These are phyloP conservation scores for Argentina anserina DNA, from an alignment of 306 rosid genomes.

Conservation along the genomic window DNA sequence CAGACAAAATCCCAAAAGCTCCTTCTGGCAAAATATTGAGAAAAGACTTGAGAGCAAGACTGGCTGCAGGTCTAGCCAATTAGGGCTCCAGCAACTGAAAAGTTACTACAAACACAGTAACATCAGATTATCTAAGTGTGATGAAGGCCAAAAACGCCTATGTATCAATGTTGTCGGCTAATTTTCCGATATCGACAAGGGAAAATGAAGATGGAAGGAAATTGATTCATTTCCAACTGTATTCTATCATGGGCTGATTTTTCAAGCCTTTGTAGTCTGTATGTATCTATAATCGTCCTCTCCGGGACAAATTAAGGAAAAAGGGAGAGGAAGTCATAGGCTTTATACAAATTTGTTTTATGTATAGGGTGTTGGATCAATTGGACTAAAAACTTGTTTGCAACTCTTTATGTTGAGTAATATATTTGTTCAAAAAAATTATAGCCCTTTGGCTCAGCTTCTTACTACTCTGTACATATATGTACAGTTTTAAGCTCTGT, in stretches of 20 bases:
- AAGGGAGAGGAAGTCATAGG: background rate
- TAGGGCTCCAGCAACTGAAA: conserved; percentile 14
- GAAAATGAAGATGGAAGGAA: background rate
- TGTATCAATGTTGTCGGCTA: background rate
- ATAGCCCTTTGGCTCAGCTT: too few relatives aligned
- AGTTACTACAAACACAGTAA: background rate
- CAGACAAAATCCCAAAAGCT: conserved; percentile 66
- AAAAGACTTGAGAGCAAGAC: conserved; percentile 51
- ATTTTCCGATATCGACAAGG: background rate
- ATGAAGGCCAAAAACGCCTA: background rate
- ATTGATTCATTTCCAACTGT: background rate
- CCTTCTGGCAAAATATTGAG: conserved; percentile 80
- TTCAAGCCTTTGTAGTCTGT: conserved; percentile 11
- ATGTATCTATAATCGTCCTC: conserved; percentile 6
- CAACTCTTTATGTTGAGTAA: background rate
- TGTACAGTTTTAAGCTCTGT: too few relatives aligned
- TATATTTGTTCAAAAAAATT: conserved; percentile 1
- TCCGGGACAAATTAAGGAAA: background rate
- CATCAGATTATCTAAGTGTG: background rate
- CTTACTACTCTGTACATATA: too few relatives aligned
- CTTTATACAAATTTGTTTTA: conserved; percentile 9
- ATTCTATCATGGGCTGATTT: conserved; percentile 6
- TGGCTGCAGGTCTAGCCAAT: conserved; percentile 30
- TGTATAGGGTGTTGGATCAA: conserved; percentile 2
- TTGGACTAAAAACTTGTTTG: background rate